phyloP scores from a whole-genome alignment of 768 basidiomycete species.

The Amanita jacksonii region DNA sequence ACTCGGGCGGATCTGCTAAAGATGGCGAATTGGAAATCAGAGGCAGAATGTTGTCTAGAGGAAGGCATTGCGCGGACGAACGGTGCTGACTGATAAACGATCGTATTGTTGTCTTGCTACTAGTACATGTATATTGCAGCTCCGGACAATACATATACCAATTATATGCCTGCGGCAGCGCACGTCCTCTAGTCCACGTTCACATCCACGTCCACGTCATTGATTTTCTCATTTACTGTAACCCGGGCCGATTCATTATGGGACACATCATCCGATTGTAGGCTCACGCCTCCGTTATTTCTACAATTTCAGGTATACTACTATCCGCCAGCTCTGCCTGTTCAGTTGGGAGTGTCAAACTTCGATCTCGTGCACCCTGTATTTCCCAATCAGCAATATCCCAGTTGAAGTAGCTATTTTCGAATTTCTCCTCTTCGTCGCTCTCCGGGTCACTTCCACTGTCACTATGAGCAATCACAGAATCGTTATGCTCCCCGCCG shows the following conservation, averaged over 20 bases:
- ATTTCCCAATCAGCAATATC: constrained; percentile 12
- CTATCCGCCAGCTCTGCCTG: constrained; percentile 8
- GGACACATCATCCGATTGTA: no score
- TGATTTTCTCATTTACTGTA: no score
- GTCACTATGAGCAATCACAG: constrained; percentile 8
- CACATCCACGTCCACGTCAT: no score
- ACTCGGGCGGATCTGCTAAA: constrained; percentile 19
- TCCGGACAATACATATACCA: no score
- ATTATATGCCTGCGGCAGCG: no score
- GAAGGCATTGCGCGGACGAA: constrained; percentile 38
- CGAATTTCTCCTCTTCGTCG: constrained; percentile 8
- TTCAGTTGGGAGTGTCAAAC: constrained; percentile 9
- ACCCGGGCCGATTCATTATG: no score
- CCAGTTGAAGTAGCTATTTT: constrained; percentile 12
- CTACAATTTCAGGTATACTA: constrained; percentile 6
- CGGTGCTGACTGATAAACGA: constrained; percentile 24
- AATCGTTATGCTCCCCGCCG: constrained; percentile 6
- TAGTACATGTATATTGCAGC: no score
- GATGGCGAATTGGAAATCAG: constrained; percentile 22
- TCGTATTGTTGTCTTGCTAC: no score
- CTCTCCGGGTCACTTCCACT: constrained; percentile 6
- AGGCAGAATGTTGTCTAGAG: constrained; percentile 25
- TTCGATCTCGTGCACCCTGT: constrained; percentile 10
- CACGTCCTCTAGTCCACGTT: no score
- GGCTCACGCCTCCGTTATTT: background rate